Evolutionary conservation across 257 asterid genomes (phyloP), one percentile per base, ranked within the genome.

Genomic region (Linderniella brevidens): DNA sequence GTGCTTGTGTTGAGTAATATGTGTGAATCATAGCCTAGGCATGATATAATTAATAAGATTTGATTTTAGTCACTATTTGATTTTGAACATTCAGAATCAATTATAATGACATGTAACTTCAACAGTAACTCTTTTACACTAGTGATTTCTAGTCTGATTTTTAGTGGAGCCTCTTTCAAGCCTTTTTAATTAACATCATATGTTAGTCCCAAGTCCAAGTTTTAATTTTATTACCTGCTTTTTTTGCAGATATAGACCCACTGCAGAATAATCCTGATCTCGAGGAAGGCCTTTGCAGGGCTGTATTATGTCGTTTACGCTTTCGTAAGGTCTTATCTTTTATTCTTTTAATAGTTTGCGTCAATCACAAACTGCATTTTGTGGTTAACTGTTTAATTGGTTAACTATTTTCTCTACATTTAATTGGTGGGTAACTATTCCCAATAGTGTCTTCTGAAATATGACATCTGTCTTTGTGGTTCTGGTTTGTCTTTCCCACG

Each of bases 271-370:
- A 75, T 64, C 72, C 64, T 9, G 82, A 81, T 73, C 73, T 81
- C 68, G 98, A 90, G 76, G 96, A 85, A 79, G 98, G 98, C 53
- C 70, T 73, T 50, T 90, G 96, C 80, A 78, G 67, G 71, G 78
- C 98, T 54, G 60, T 85, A 64, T 63, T 85, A 59, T 81, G 94
- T 79, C 98, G 96, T 66, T 78, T 85, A 73, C 98, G 98, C 69
- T 85, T 90, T 77, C 98, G 98, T 90, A 90, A 90, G 98, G 98
- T 90, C 96, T 79, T 71, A 73, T 65, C 73, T 68, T 63, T 57
- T 73, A 80, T 53, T 50, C 11, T 55, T 51, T 48, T 37, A 41
- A 43, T 10, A 11, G 15, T 39, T 39, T 9, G 9, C 43, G 13
- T 39, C 43, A 39, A 39, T 13, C 43, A 10, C 13, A 39, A 39